Evolutionary conservation across 352 stramenopile genomes (phyloP), one percentile per base, ranked within the genome.

Genomic region (Phytophthora sp.): DNA sequence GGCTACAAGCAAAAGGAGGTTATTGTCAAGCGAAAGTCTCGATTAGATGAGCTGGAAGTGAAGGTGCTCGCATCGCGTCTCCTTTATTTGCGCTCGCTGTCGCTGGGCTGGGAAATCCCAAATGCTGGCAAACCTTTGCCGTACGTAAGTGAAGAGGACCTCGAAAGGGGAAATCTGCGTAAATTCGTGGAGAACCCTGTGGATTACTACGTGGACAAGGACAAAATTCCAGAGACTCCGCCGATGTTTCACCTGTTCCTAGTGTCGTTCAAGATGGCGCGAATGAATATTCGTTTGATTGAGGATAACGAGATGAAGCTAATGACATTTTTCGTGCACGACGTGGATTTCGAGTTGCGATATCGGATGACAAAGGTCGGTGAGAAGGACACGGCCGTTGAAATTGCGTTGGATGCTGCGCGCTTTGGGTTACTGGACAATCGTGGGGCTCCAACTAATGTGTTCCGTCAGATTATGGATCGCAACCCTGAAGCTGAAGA

Each of bases 381-480:
- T 5, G 38, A 71, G 7, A 73, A 82, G 18, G 66, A 77, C 23
- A 77, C 84, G 8, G 68, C 67, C 0, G 54, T 93, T 7, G 69
- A 82, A 46, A 74, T 79, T 50, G 68, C 47, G 3, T 42, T 95
- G 44, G 75, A 81, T 42, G 74, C 83, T n/a, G 39, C 60, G 18
- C 82, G 85, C 3, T 94, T 95, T 57, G 82, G 82, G 4, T 49
- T 96, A 27, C 36, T 91, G 2, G 86, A 96, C 56, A 79, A 90
- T 30, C 80, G 88, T 18, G 74, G 85, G 1, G 69, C 61, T 12
- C 27, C 66, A n/a, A 79, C 77, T 1, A 96, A 95, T 49, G 84
- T 89, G 5, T 95, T 94, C 57, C 61, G 59, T 27, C 86, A 88
- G 42, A 66, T 96, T 20, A 56, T 96, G 57, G 88, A 93, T 38